These are phyloP conservation scores for Bryum argenteum DNA, from an alignment of 225 moss, liverwort and hornwort species.

Conservation along the genomic window DNA sequence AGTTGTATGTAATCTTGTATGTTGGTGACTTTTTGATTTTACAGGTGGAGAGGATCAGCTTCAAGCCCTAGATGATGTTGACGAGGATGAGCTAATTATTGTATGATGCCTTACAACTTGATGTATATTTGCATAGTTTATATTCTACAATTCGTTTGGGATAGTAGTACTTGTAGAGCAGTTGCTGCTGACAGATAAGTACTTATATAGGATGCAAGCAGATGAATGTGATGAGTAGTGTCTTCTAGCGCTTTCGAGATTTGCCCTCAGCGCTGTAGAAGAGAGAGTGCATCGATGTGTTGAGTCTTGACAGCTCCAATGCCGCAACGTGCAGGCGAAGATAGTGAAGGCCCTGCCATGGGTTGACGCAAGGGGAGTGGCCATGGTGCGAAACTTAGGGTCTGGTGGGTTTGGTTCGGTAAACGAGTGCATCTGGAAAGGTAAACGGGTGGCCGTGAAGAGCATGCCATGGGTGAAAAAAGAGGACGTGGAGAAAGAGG, in stretches of 20 bases:
- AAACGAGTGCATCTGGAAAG: background rate
- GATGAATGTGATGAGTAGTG: too few species aligned
- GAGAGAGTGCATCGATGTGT: too few species aligned
- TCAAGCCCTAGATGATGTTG: background rate
- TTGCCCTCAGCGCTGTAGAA: too few species aligned
- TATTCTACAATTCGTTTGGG: too few species aligned
- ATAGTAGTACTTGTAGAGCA: too few species aligned
- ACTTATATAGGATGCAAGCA: too few species aligned
- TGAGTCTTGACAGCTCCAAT: background rate
- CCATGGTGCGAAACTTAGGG: background rate
- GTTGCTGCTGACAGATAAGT: too few species aligned
- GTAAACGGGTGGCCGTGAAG: conserved; percentile 18
- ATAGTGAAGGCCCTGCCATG: conserved; percentile 2
- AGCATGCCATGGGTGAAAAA: conserved; percentile 8
- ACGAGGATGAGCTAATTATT: background rate
- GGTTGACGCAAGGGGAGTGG: background rate
- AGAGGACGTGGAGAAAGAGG: conserved; percentile 12
- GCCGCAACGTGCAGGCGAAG: conserved; percentile 1
- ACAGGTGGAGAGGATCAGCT: conserved; percentile 23
- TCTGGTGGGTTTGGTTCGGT: conserved; percentile 9
- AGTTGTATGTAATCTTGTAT: too few species aligned
- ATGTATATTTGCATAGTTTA: too few species aligned
- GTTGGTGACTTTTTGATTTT: background rate
- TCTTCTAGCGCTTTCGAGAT: too few species aligned
- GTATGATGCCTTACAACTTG: background rate